A percentile compares a stretch with the other conserved stretches of the same genome.
phyloP scores from a whole-genome alignment of 108 stramenopile genomes.

The Thalassiosira profunda region DNA sequence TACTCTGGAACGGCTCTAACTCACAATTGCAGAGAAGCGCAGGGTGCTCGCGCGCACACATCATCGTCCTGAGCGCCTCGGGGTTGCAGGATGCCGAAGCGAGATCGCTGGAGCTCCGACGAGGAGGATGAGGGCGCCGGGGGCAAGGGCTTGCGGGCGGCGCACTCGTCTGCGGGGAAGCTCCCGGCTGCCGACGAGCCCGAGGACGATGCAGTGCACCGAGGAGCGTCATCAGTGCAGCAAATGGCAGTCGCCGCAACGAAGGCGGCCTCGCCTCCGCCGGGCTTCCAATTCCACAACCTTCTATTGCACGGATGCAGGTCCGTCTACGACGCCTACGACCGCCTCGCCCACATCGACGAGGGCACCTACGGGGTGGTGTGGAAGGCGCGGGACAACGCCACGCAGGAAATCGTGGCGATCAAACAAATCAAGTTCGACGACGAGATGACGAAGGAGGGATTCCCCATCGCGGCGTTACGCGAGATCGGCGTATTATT shows the following conservation, averaged over 20 bases:
- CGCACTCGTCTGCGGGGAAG: background rate
- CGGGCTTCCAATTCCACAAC: conserved; percentile 60
- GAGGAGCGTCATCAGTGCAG: too few relatives aligned
- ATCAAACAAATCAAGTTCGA: conserved; percentile 95
- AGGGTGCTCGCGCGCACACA: too few relatives aligned
- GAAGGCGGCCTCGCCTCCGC: background rate
- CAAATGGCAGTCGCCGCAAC: background rate
- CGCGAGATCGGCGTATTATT: conserved; percentile 90
- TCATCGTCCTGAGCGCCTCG: too few relatives aligned
- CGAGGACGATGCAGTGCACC: background rate
- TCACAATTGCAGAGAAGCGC: too few relatives aligned
- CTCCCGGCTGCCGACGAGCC: background rate
- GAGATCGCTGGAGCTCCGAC: conserved; percentile 53
- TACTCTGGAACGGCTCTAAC: too few relatives aligned
- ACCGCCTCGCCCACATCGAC: conserved; percentile 77
- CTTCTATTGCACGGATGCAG: conserved; percentile 85
- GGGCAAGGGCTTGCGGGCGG: background rate
- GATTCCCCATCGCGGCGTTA: conserved; percentile 94
- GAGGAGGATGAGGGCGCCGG: conserved; percentile 25
- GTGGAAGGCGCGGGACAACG: conserved; percentile 90
- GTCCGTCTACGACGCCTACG: conserved; percentile 89
- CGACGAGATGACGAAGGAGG: conserved; percentile 70
- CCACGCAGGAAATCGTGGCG: conserved; percentile 85
- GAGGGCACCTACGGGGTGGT: conserved; percentile 98
- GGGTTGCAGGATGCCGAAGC: conserved; percentile 25